Evolutionary conservation across 1,284 basidiomycete species (phyloP).

Genomic region (Cutaneotrichosporon mucoides): DNA sequence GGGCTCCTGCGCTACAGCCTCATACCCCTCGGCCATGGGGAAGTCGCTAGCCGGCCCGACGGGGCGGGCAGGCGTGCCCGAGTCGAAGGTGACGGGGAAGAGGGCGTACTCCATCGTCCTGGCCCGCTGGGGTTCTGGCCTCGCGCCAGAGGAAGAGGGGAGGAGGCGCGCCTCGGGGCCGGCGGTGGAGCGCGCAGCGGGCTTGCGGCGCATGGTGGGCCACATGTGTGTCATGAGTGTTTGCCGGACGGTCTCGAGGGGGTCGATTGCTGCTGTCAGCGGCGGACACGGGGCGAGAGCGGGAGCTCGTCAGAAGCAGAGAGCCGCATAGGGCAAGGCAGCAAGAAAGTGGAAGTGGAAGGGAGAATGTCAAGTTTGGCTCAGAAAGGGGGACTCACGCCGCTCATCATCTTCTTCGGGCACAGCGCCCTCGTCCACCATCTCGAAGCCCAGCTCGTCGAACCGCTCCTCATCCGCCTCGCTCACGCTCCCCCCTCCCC

Average conservation of each 20-base stretch:
- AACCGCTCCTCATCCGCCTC: slow-evolving; percentile 29
- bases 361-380: too few species aligned
- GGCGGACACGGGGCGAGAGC: too few species aligned
- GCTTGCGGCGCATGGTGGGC: slow-evolving; percentile 36
- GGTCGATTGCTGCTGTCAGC: slow-evolving; percentile 29
- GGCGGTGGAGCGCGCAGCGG: not conserved
- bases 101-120: not conserved
- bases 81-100: slow-evolving; percentile 17
- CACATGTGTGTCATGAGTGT: slow-evolving; percentile 47
- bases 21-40: slow-evolving; percentile 5
- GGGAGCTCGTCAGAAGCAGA: too few species aligned
- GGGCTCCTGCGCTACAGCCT: not conserved
- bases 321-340: too few species aligned
- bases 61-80: not conserved
- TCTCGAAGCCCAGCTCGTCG: slow-evolving; percentile 40
- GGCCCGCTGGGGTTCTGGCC: too few species aligned
- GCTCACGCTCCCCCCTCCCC: not conserved
- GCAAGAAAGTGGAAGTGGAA: too few species aligned
- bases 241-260: slow-evolving; percentile 36
- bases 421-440: slow-evolving; percentile 32
- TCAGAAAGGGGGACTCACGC: slow-evolving; percentile 26
- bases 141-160: too few species aligned
- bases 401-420: slow-evolving; percentile 41
- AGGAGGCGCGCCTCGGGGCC: slow-evolving; percentile 5
- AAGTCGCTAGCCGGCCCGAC: slow-evolving; percentile 13